Base-by-base conservation (phyloP, 2,329 filamentous ascomycete genomes). In the Orbilia oligospora region DNA sequence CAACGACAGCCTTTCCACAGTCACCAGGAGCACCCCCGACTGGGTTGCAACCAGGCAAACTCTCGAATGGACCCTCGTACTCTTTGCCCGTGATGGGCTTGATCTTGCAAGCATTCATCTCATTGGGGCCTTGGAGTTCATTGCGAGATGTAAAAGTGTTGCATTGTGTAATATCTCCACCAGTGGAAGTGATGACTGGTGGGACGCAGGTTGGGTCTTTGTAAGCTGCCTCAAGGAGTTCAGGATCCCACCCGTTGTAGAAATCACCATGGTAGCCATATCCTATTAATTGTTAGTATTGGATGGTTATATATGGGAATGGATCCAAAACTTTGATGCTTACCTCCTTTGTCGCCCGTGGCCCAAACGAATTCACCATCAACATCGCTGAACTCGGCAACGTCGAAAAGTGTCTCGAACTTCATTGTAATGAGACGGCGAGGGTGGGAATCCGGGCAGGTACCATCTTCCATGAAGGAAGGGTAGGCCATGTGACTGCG, bases 341-440 rank as follows among this genome's bases (percentile, higher is more conserved):
- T 86, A 89, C 91, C 91, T 81, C 91, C 91, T 27, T 89, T 87
- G 82, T 97, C 94, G 79, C 93, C 93, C 81, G 94, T 94, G 61
- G 93, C 86, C 64, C 97, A 85, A 63, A 94, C 87, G 82, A 97
- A 97, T 80, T 90, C 84, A 66, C 93, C 93, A 6, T 81, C 81
- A 0, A 68, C 20, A 33, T 87, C 85, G 30, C 85, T 85, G 84
- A 92, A 97, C 0, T 86, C 87, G 63, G 88, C 84, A 8, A 93
- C 96, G 83, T 91, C 86, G 89, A 90, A 97, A 84, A 97, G 97
- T 38, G 91, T 93, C 86, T 97, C 93, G 83, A 88, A 97, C 84
- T 97, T 91, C 58, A 97, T 87, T 79, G 91, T 91, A 1, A 92
- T 90, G 24, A 96, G 84, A 71, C 92, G 91, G 18, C 87, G 87